A percentile compares a stretch with the other conserved stretches of the same genome.
Evolutionary conservation across 495 filamentous ascomycete species (phyloP).

Genomic region (Penicillium fimorum): DNA sequence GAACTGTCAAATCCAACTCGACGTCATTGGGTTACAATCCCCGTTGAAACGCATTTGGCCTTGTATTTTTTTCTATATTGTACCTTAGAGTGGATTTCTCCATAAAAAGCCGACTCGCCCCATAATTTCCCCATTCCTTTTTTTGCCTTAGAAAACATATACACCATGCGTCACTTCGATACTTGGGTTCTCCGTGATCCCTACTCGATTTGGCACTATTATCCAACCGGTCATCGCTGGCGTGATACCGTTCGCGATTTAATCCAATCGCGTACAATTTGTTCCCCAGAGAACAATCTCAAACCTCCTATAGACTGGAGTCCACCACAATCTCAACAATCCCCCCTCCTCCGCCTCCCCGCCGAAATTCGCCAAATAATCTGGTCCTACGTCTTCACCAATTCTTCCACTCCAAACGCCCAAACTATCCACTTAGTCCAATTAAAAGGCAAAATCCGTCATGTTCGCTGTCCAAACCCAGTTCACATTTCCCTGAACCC

Average conservation of each 20-base stretch:
- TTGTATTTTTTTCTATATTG: too few species aligned
- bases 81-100: too few species aligned
- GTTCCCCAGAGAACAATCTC: slow-evolving; percentile 23
- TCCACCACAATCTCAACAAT: slow-evolving; percentile 24
- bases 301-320: slow-evolving; percentile 19
- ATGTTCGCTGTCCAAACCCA: slow-evolving; percentile 34
- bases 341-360: slow-evolving; percentile 40
- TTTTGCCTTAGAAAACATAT: not conserved
- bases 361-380: slow-evolving; percentile 57
- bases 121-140: slow-evolving; percentile 9
- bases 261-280: slow-evolving; percentile 43
- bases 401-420: not conserved
- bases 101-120: slow-evolving; percentile 15
- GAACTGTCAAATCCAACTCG: slow-evolving; percentile 7
- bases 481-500: not conserved
- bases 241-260: slow-evolving; percentile 42
- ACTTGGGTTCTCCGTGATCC: slow-evolving; percentile 47
- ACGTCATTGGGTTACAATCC: slow-evolving; percentile 38
- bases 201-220: slow-evolving; percentile 49
- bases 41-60: too few species aligned
- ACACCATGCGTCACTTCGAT: slow-evolving; percentile 45
- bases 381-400: slow-evolving; percentile 51
- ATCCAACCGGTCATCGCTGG: slow-evolving; percentile 42
- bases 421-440: slow-evolving; percentile 40
- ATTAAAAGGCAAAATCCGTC: slow-evolving; percentile 41